These are phyloP conservation scores for Bryum argenteum DNA, from an alignment of 225 moss, liverwort and hornwort species.

Conservation along the genomic window DNA sequence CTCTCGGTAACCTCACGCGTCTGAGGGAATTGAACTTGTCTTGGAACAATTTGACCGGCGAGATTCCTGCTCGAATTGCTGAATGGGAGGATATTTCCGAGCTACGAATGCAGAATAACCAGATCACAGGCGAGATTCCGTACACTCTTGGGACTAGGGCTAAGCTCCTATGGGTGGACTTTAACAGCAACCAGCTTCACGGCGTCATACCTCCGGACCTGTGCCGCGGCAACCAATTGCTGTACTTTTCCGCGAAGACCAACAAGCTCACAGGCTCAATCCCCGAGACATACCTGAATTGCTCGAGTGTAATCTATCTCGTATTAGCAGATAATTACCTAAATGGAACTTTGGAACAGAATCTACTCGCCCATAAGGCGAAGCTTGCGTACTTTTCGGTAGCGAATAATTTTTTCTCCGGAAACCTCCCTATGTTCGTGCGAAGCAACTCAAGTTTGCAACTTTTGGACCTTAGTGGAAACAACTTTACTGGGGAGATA, in stretches of 20 bases:
- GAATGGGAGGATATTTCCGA: not conserved
- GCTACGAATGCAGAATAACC: conserved; percentile 20
- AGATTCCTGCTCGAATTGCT: conserved; percentile 28
- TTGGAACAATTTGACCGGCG: conserved; percentile 26
- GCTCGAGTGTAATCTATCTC: conserved; percentile 2
- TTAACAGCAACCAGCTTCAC: conserved; percentile 21
- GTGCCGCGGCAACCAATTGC: conserved; percentile 13
- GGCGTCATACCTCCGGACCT: conserved; percentile 36
- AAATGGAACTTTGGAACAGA: conserved; percentile 14
- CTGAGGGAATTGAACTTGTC: conserved; percentile 19
- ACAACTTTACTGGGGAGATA: not conserved
- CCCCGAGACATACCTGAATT: conserved; percentile 29
- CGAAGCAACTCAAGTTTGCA: not conserved
- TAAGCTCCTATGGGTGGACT: conserved; percentile 4
- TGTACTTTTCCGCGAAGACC: not conserved
- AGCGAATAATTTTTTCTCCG: not conserved
- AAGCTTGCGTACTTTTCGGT: not conserved
- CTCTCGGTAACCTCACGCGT: conserved; percentile 20
- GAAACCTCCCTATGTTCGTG: not conserved
- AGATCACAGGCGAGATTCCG: conserved; percentile 32
- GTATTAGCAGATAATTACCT: conserved; percentile 25
- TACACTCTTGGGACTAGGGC: conserved; percentile 21
- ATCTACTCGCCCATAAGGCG: too few relatives aligned
- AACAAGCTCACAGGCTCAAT: conserved; percentile 33
- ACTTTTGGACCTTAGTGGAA: not conserved